phyloP scores from a whole-genome alignment of 306 rosid genomes.

The Sicyos edulis region DNA sequence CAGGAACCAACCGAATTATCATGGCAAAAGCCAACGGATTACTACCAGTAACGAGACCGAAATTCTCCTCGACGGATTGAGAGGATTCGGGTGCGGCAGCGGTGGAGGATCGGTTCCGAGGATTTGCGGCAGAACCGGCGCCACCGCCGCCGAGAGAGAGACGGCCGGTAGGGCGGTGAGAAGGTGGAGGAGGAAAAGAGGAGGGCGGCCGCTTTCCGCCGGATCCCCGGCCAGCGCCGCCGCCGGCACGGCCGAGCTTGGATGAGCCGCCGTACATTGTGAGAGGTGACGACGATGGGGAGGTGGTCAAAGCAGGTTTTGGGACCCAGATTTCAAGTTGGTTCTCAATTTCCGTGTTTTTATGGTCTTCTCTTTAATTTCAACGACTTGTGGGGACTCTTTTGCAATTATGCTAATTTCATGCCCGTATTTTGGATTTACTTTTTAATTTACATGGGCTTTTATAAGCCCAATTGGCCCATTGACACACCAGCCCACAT shows the following conservation, averaged over 20 bases:
- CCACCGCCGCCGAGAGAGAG: constrained; percentile 51
- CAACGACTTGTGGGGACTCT: neutral
- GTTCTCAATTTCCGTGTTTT: neutral
- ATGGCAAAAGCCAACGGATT: constrained; percentile 66
- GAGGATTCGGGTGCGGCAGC: constrained; percentile 27
- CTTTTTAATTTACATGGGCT: neutral
- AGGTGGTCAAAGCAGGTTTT: constrained; percentile 23
- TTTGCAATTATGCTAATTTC: neutral
- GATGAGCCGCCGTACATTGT: constrained; percentile 73
- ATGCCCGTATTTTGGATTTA: neutral
- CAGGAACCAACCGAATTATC: constrained; percentile 74
- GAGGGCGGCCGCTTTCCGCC: constrained; percentile 50
- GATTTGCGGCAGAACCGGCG: constrained; percentile 22
- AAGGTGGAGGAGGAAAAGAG: constrained; percentile 48
- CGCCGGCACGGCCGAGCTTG: constrained; percentile 63
- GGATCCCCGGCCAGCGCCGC: constrained; percentile 40
- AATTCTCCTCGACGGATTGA: constrained; percentile 61
- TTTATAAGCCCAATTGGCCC: neutral
- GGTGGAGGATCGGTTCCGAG: constrained; percentile 35
- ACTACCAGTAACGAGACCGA: constrained; percentile 57
- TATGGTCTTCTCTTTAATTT: neutral
- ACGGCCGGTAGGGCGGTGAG: constrained; percentile 52
- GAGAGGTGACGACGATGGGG: constrained; percentile 16
- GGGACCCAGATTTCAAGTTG: constrained; percentile 8
- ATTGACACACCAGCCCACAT: neutral